A percentile compares a stretch with the other conserved stretches of the same genome.
Conservation (phyloP, 495 filamentous ascomycete species). For the Xylaria palmicola region DNA sequence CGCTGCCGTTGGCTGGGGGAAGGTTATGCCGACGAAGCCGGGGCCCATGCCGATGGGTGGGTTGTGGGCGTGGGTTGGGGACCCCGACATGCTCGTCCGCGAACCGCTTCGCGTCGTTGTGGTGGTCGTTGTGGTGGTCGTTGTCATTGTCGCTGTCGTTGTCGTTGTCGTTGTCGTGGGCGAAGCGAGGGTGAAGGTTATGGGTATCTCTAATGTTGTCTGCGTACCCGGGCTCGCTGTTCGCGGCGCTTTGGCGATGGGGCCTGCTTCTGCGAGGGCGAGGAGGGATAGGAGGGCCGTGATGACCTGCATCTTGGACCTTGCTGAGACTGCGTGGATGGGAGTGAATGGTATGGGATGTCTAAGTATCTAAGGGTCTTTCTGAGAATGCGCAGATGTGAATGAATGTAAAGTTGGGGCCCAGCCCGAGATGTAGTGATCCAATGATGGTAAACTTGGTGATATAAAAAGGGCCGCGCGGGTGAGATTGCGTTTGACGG, state of each 20-base stretch:
- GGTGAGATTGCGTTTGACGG: too few species aligned
- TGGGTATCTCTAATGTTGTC: not conserved
- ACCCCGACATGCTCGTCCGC: too few species aligned
- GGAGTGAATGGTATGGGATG: too few species aligned
- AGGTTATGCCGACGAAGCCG: too few species aligned
- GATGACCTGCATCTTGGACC: conserved; percentile 17
- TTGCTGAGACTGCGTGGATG: not conserved
- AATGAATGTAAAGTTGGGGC: not conserved
- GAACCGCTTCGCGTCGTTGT: too few species aligned
- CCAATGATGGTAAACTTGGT: too few species aligned
- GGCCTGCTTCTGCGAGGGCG: conserved; percentile 12
- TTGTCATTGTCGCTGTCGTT: not conserved
- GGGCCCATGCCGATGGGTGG: too few species aligned
- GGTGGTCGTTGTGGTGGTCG: too few species aligned
- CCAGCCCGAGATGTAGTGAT: not conserved
- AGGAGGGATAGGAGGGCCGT: conserved; percentile 14
- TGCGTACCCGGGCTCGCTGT: not conserved
- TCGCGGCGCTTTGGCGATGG: not conserved
- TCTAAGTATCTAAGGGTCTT: too few species aligned
- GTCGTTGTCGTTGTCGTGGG: not conserved
- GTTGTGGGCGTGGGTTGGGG: too few species aligned
- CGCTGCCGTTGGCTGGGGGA: too few species aligned
- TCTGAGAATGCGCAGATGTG: not conserved
- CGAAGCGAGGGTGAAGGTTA: not conserved
- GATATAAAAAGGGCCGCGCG: too few species aligned